These are phyloP conservation scores for Russula compacta DNA, from an alignment of 768 basidiomycete genomes.

Conservation along the genomic window DNA sequence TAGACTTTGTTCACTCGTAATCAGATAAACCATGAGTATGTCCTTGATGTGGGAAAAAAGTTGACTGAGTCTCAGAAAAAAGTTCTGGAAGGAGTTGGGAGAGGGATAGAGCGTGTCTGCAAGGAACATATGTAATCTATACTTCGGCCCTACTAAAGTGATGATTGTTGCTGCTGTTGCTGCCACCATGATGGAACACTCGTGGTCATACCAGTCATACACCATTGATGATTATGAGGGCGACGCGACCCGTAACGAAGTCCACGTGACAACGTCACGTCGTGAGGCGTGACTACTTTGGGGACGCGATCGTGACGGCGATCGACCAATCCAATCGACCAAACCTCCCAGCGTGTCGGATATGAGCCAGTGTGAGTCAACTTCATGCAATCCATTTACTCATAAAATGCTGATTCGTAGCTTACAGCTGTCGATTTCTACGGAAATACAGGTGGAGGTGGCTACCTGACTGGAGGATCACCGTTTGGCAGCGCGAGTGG, in stretches of 20 bases:
- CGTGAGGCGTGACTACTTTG: slow-evolving; percentile 7
- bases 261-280: slow-evolving; percentile 2
- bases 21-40: slow-evolving; percentile 59
- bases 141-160: not conserved
- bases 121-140: slow-evolving; percentile 26
- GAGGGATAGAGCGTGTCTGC: slow-evolving; percentile 52
- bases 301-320: too few species aligned
- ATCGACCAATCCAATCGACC: not conserved
- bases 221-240: too few species aligned
- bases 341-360: not conserved
- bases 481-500: slow-evolving; percentile 47
- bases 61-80: slow-evolving; percentile 63
- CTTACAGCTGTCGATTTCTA: slow-evolving; percentile 29
- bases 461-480: slow-evolving; percentile 51
- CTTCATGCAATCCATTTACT: slow-evolving; percentile 21
- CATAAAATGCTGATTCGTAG: slow-evolving; percentile 36
- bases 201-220: not conserved
- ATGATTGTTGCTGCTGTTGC: not conserved
- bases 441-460: slow-evolving; percentile 38
- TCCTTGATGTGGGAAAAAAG: slow-evolving; percentile 51
- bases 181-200: not conserved
- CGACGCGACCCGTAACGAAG: not conserved
- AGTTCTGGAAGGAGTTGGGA: slow-evolving; percentile 60
- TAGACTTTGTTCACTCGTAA: not conserved
- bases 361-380: slow-evolving; percentile 16